Evolutionary conservation across 1,139 yeast genomes (phyloP).

Genomic region (Arxiozyma slooffiae): DNA sequence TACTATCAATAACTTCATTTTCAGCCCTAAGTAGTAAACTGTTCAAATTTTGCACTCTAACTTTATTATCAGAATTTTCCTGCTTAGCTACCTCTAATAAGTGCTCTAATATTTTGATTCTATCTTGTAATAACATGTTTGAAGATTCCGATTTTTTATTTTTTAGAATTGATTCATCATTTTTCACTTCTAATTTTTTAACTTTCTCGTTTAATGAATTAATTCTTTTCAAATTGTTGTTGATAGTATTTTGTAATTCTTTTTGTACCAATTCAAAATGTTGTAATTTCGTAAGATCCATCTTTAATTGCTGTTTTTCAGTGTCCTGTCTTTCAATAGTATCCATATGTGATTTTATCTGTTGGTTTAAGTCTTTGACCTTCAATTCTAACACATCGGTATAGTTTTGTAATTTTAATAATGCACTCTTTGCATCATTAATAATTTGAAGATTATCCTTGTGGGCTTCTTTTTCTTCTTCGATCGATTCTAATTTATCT

Average conservation of each 20-base stretch:
- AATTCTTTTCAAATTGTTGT: neutral
- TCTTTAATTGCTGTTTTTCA: neutral
- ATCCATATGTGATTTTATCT: neutral
- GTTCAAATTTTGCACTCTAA: neutral
- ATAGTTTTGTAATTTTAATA: constrained; percentile 55
- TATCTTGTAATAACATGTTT: neutral
- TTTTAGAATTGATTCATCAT: constrained; percentile 15
- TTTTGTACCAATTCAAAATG: neutral
- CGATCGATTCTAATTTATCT: constrained; percentile 46
- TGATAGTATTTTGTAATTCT: neutral
- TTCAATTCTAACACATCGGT: constrained; percentile 36
- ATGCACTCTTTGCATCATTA: constrained; percentile 39
- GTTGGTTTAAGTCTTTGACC: neutral
- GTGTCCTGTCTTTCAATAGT: no score
- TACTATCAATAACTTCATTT: neutral
- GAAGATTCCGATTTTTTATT: constrained; percentile 18
- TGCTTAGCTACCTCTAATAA: neutral
- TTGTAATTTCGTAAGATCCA: neutral
- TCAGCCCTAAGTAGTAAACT: neutral
- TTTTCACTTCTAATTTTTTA: neutral
- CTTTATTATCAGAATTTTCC: neutral
- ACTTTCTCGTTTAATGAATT: neutral
- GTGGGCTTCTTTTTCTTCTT: constrained; percentile 35
- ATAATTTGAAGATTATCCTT: constrained; percentile 37
- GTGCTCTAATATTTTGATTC: neutral